Base-by-base conservation (phyloP, 2,329 filamentous ascomycete species). In the Arthrobotrys musiformis region DNA sequence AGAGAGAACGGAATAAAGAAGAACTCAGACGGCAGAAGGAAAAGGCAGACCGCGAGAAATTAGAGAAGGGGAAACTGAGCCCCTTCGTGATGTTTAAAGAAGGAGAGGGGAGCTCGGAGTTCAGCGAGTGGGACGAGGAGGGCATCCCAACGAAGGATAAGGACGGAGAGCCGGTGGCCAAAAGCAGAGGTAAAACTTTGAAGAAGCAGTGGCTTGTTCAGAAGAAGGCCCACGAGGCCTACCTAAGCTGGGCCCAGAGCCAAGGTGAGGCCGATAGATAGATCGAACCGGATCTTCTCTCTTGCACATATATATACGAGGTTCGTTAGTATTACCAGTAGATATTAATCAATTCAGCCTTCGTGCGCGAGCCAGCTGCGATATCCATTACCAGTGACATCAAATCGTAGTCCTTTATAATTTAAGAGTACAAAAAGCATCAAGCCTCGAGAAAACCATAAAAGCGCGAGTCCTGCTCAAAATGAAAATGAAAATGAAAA, bases 141-240 rank as follows among this genome's bases (percentile, higher is more conserved):
- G 94, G 94, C 0, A 78, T 97, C 79, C 94, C 94, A 1, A 91
- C 88, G 0, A 92, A 90, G 84, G 89, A 93, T 82, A 90, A 89
- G 78, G 90, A 92, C 33, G 93, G 93, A 0, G 90, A 89, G 77
- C 93, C 96, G 80, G 86, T 97, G 40, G 88, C 92, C 3, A 97
- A 97, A 86, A 91, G 88, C 75, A 88, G 90, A 82, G 82, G 85
- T 61, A 97, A 97, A 87, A 94, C 93, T 85, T 83, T 97, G 80
- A 90, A 87, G 84, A 97, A 97, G 86, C 90, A 93, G 69, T 97
- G 92, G 92, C 92, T 96, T 81, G 90, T 87, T 82, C 94, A 97
- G 85, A 95, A 93, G 87, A 96, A 94, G 87, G 83, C 88, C 73
- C 90, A 94, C 83, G 91, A 94, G 79, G 89, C 90, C 78, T 91